Percentiles rank a stretch among this genome's conserved stretches.
These are phyloP conservation scores for Colletotrichum liriopes DNA, from an alignment of 2,329 filamentous ascomycete species.

Conservation along the genomic window DNA sequence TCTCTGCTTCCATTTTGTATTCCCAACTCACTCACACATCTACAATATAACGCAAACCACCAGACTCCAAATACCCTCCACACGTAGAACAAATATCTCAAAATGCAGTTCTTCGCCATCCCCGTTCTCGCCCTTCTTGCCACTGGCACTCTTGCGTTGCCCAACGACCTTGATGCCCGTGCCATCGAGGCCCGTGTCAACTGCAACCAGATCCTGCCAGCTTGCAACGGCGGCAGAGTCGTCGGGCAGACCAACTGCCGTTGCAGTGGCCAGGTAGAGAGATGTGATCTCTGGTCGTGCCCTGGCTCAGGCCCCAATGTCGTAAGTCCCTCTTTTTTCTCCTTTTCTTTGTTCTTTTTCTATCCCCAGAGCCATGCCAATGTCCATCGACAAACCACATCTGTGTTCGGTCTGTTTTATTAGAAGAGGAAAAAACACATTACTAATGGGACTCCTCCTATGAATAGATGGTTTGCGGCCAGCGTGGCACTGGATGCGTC, in stretches of 20 bases:
- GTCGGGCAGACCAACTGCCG: slow-evolving; percentile 47
- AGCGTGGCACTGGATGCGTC: background rate
- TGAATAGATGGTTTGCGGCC: background rate
- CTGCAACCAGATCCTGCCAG: slow-evolving; percentile 43
- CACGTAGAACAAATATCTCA: slow-evolving; percentile 2
- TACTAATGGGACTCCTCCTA: background rate
- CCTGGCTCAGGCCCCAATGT: slow-evolving; percentile 41
- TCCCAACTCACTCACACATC: background rate
- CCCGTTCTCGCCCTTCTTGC: slow-evolving; percentile 41
- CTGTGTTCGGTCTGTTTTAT: too few species aligned
- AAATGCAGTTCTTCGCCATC: slow-evolving; percentile 42
- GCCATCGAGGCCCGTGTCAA: slow-evolving; percentile 25
- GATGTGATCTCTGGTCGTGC: slow-evolving; percentile 45
- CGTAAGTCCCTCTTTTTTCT: slow-evolving; percentile 27
- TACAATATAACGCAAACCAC: background rate
- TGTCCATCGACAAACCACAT: too few species aligned
- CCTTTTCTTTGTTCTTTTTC: background rate
- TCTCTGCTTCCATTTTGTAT: background rate
- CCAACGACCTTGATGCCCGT: slow-evolving; percentile 33
- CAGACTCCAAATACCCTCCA: background rate
- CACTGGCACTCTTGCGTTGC: slow-evolving; percentile 42
- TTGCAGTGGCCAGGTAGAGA: slow-evolving; percentile 45
- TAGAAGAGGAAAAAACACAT: background rate
- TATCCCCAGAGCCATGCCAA: background rate
- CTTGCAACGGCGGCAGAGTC: slow-evolving; percentile 45